Base-by-base conservation (phyloP, 768 basidiomycete genomes). In the Leccinum barrowsii region DNA sequence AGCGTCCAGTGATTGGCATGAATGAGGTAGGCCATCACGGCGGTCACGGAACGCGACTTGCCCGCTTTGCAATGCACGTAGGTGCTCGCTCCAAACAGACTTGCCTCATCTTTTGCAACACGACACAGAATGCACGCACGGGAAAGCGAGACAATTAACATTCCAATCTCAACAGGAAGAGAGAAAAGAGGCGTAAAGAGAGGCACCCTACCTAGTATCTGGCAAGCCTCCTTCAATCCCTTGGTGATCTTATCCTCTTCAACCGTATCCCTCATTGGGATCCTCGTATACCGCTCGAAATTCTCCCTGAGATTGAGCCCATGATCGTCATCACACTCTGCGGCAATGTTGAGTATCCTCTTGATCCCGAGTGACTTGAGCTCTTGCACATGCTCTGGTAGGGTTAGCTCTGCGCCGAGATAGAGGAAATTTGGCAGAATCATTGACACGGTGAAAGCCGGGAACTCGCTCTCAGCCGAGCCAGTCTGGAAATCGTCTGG, bases 21-120 rank as follows among this genome's bases (percentile, higher is more conserved):
- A 63, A 98, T 97, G 57, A 98, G 88, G 70, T 97, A 98, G 2
- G 92, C 95, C 78, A 98, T 93, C 42, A 97, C 95, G 12, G 94
- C 94, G 0, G 95, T 97, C 28, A 97, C 95, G 1, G 92, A 95
- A 13, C 96, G 87, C 2, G 92, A 94, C 77, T 94, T 97, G 5
- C 95, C 96, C 5, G 92, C 94, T 75, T 91, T 93, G 75, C 95
- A 98, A 70, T 98, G 96, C 13, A 98, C 94, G 66, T 96, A 98
- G 2, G 90, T 90, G 7, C 94, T 87, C 19, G 92, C 84, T 0
- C 88, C 91, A 63, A 94, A 93, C 54, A 98, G 73, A 50, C 90
- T 85, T 1, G 95, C 95, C 65, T 98, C 95, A 69, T 97, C 95
- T 97, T 63, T 40, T 40, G 35, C 52, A 46, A 56, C 32, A 35